Base-by-base conservation (phyloP, 805 yeast species). In the Teunomyces atbi region DNA sequence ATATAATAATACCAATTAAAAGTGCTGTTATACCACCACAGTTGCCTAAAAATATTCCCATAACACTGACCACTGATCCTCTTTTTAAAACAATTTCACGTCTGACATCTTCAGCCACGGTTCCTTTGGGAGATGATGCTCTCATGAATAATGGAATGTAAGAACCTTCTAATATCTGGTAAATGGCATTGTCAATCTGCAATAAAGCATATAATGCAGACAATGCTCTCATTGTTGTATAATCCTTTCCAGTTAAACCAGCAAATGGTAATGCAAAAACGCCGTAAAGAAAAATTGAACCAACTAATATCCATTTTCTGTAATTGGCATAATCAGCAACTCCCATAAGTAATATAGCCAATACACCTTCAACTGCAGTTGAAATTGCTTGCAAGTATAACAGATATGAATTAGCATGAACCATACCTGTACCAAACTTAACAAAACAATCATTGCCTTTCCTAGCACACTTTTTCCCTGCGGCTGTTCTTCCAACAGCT, bases 141-240 rank as follows among this genome's bases (percentile, higher is more conserved):
- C 70, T 57, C 75, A 71, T 69, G 45, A 71, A 67, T 16, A 64
- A 41, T 1, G 76, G 76, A 33, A 71, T 67, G 44, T 69, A 71
- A 1, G 74, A 65, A 1, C 68, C 74, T 46, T 69, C 74, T 16
- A 69, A 37, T 12, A 69, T 66, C 48, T 71, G 71, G 45, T 69
- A 62, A 2, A 66, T 48, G 1, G 66, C 59, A 47, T 61, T 64
- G 15, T 53, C 51, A 10, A 68, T 49, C 30, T 59, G 60, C 33
- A 66, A 44, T 13, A 68, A 42, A n/a, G 59, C 58, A 45, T 70
- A 71, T 12, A 71, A 45, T 0, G 60, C 69, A 6, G 70, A 59
- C 19, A 61, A 47, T 1, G 54, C 59, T 8, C 35, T 56, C 45
- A 71, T 51, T 6, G 54, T 53, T 1, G 55, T 23, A 41, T 58